These are phyloP conservation scores for Hortiboletus campestris DNA, from an alignment of 768 basidiomycete species.

Conservation along the genomic window DNA sequence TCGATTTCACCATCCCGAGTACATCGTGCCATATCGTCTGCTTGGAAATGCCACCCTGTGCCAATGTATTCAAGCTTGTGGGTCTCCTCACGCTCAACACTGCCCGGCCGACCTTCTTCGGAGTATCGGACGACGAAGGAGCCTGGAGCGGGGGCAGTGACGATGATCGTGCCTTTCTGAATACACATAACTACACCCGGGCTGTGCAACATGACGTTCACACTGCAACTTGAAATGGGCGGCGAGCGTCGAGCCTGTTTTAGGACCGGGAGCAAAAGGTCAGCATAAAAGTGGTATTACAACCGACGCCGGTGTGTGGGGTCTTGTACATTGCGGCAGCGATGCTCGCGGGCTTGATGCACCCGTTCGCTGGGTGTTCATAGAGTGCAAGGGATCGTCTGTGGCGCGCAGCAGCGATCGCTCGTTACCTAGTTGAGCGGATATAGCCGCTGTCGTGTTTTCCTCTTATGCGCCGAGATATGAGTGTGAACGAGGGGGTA, in stretches of 20 bases:
- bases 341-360: constrained; percentile 38
- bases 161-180: constrained; percentile 42
- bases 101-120: constrained; percentile 30
- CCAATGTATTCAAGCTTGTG: constrained; percentile 33
- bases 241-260: constrained; percentile 20
- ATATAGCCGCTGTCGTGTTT: not conserved
- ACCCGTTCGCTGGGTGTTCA: constrained; percentile 46
- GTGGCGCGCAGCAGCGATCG: constrained; percentile 17
- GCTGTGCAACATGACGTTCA: constrained; percentile 31
- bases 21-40: constrained; percentile 49
- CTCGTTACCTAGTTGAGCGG: not conserved
- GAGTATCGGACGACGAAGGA: constrained; percentile 33
- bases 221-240: constrained; percentile 41
- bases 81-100: constrained; percentile 36
- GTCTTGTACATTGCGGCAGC: constrained; percentile 43
- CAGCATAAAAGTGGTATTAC: constrained; percentile 42
- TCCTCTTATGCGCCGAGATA: not conserved
- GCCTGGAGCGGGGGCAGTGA: constrained; percentile 36
- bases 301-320: constrained; percentile 43
- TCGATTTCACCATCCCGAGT: constrained; percentile 37
- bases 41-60: constrained; percentile 50
- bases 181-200: constrained; percentile 40
- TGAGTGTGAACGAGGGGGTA: not conserved
- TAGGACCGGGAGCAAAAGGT: constrained; percentile 38
- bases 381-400: constrained; percentile 47